Base-by-base conservation (phyloP, 1,284 basidiomycete genomes). In the Papiliotrema laurentii region DNA sequence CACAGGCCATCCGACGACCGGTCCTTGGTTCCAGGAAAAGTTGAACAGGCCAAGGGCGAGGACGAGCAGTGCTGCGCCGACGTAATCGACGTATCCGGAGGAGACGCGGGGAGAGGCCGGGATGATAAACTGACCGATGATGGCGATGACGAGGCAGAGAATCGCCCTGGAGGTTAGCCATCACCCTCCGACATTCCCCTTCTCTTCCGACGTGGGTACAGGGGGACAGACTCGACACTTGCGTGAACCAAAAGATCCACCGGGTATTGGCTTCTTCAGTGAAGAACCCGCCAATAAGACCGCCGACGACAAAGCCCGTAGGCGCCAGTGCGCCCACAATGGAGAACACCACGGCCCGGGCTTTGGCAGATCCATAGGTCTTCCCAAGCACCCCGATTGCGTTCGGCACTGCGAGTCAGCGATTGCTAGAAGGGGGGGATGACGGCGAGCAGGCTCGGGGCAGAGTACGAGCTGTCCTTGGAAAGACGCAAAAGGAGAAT, bases 21-120 rank as follows among this genome's bases (percentile, higher is more conserved):
- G 49, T 9, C 58, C 56, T 55, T 68, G 63, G 33, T 68, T 68
- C 56, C 56, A 68, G 3, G 56, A 48, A 43, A 68, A 65, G 43
- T 65, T 64, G 57, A 68, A 57, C 5, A 65, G 45, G 5, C 60
- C 59, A 31, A 68, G 53, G 10, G 56, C 48, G 26, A 54, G 26
- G 14, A 56, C 47, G 19, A 63, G 55, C 7, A 63, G 53, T 35
- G 56, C 7, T 2, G 56, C 41, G 13, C 60, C 60, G 22, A 54
- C 16, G 39, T 49, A 58, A 42, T 63, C 60, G 44, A 63, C 53
- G 11, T 16, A 13, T 11, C 10, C 7, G 19, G 14, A 6, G 33
- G 18, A 18, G 22, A 51, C 18, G 26, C 30, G 49, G 31, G 19
- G 44, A 31, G 31, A 46, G 27, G 10, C 28, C 18, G 19, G 22